Evolutionary conservation across 2,329 filamentous ascomycete species (phyloP), one percentile per base, ranked within the genome.

Genomic region (Byssoonygena ceratinophila): DNA sequence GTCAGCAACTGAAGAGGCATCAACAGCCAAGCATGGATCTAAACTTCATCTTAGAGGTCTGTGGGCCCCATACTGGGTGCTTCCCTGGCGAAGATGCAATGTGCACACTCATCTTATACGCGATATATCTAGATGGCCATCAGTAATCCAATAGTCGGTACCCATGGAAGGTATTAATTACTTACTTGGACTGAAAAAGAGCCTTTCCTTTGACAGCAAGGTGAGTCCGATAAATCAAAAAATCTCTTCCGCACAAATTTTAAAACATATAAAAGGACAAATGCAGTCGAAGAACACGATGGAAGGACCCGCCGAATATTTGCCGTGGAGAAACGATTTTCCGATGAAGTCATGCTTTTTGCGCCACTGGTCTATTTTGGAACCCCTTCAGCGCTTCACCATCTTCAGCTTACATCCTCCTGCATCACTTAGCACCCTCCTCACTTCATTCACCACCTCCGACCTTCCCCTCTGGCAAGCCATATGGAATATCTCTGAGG

Each of bases 11-110:
- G n/a, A 23, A 31, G 23, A 16, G 37, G 27, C 20, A 36, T 34
- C 40, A 46, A 16, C n/a, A 16, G 34, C 16, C 41, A 34, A 12
- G 12, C 16, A 40, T 29, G 25, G n/a, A 20, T 36, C 36, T 16
- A 34, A 51, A 54, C 52, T 56, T 56, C 52, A 56, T 56, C 34
- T 56, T 56, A n/a, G 54, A 56, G 40, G 51, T 54, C 41, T 51
- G 51, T 9, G 37, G 46, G 23, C 51, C 47, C 47, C 47, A 56
- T 27, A 37, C 22, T 29, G 46, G 47, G 4, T 39, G 34, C 34
- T 56, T 54, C 22, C 47, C 44, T 1, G 40, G 46, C 16, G 32
- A 36, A 32, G 54, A 56, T 20, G 31, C 12, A 22, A 56, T 52
- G 45, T 56, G 22, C 37, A 56, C 47, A 49, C 54, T 56, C 54